Base-by-base conservation (phyloP, 768 basidiomycete genomes). In the Udeniomyces megalosporus region DNA sequence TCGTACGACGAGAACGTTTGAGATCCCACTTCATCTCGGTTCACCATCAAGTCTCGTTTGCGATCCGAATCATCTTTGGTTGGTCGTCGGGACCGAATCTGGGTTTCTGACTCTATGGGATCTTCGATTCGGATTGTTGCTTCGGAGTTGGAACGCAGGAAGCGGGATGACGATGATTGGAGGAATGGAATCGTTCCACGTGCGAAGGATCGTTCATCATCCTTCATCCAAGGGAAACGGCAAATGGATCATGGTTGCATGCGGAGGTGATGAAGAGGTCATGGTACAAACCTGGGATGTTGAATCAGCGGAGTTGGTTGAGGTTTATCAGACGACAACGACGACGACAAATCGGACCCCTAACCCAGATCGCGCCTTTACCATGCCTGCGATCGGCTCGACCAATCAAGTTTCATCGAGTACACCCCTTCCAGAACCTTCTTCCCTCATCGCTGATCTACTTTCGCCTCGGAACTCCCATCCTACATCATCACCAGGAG, bases 101-200 rank as follows among this genome's bases (percentile, higher is more conserved):
- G 95, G 93, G 5, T 81, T 85, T 15, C 75, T 97, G 14, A 83
- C 86, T 0, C 78, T 99, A 2, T 99, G 92, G 91, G 95, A 99
- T 74, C 82, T 89, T 47, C 84, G 93, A 11, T 99, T 97, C 67
- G 91, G 92, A 1, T 76, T 96, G 22, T 76, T 85, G 4, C 77
- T 97, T 66, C 86, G 86, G 71, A 87, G 83, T 64, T 96, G 93
- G 92, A 81, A 82, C 38, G 57, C 66, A 14, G 31, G 59, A 17
- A 53, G 42, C 5, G 47, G 44, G 17, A 58, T 49, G 11, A 42
- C 38, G 10, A 42, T 42, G 8, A 17, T 42, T 17, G 38, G 17
- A 8, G 38, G 38, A 42, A 8, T 42, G 38, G 88, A 69, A 83
- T 84, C 66, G 79, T 78, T 14, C 76, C 91, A 0, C 93, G 97